phyloP scores from a whole-genome alignment of 768 basidiomycete species.

The Lactifluus subvellereus region DNA sequence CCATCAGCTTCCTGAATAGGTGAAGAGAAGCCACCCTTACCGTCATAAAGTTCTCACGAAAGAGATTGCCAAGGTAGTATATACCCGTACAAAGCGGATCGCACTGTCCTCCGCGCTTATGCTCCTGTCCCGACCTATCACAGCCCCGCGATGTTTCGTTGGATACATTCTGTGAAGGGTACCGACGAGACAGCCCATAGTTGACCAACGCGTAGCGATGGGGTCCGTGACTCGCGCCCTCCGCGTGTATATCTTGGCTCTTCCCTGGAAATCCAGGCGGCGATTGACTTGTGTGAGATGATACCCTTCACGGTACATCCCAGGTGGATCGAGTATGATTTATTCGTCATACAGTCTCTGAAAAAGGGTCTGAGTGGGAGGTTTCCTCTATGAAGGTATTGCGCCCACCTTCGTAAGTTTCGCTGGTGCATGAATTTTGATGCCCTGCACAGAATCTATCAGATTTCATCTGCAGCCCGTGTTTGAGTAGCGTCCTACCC shows the following conservation, averaged over 20 bases:
- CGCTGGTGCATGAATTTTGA: not conserved
- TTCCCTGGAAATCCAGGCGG: not conserved
- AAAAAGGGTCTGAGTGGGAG: not conserved
- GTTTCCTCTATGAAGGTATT: not conserved
- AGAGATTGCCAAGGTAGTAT: not conserved
- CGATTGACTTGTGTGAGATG: not conserved
- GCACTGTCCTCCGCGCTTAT: not conserved
- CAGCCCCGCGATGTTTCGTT: not conserved
- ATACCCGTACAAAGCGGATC: not conserved
- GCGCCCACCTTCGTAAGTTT: not conserved
- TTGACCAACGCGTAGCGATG: not conserved
- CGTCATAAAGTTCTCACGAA: not conserved
- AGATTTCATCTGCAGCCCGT: too few relatives aligned
- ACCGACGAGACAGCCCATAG: not conserved
- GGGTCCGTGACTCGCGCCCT: not conserved
- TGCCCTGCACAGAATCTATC: not conserved
- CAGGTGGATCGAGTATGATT: not conserved
- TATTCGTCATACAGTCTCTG: not conserved
- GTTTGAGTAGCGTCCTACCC: not conserved
- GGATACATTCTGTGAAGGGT: not conserved
- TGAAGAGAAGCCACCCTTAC: not conserved
- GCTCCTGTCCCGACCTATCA: not conserved
- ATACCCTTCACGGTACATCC: not conserved
- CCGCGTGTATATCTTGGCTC: not conserved
- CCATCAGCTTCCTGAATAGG: too few relatives aligned